Evolutionary conservation across 768 basidiomycete genomes (phyloP), one percentile per base, ranked within the genome.

Genomic region (Mycena floridula): DNA sequence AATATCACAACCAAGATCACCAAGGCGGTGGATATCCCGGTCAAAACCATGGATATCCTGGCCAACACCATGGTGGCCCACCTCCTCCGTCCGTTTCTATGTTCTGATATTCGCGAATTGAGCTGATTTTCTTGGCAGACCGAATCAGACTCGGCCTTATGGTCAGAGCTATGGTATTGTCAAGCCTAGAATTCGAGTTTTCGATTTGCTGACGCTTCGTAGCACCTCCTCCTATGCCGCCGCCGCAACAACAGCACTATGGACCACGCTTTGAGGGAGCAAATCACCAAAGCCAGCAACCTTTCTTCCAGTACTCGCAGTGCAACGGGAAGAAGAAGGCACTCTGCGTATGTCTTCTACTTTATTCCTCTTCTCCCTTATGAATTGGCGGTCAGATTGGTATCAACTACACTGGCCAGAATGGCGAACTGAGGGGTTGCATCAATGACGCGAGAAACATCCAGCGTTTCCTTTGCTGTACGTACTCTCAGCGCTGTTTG

Each of bases 401-500:
- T 0, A 89, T 96, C 54, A 91, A 91, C 61, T 97, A 97, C 59
- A 58, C 72, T 18, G 84, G 87, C 1, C 79, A 81, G 52, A 59
- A 61, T 3, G 74, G 74, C n/a, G 74, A 81, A 53, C 68, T 97
- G 6, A 62, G 67, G 1, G 95, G 95, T 8, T 98, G 95, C 58
- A 85, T 95, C 59, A 95, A 97, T 59, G 95, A 99, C 56, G 94
- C 84, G 0, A 62, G 70, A 39, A 94, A 92, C 59, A 77, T 97
- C 43, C 72, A 77, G 54, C 60, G 67, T n/a, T 97, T 97, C 68
- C 65, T 94, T 37, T 73, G 69, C 48, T 54, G 88, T 88, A 54
- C 48, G 82, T 61, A n/a, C 13, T 11, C 20, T 22, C 21, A 13
- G 23, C n/a, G 16, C 18, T 27, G 38, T 16, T 9, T 24, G 1